A percentile compares a stretch with the other conserved stretches of the same genome.
Conservation (phyloP, 108 stramenopile genomes). For the Skeletonema tropicum region DNA sequence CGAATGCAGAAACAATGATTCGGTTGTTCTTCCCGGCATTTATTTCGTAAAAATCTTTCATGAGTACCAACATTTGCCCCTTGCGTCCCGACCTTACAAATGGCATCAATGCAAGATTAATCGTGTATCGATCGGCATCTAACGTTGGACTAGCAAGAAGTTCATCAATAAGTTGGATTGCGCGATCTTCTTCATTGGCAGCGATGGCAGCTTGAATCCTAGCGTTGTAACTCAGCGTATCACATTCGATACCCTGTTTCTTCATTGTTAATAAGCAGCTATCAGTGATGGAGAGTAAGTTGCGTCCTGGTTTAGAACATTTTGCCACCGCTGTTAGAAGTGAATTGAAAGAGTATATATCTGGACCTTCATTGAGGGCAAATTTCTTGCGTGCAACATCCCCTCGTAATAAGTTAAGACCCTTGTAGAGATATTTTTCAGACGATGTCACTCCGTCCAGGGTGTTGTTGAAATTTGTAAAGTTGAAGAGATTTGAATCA, state of each 20-base stretch:
- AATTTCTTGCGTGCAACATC: constrained; percentile 28
- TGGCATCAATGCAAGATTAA: constrained; percentile 66
- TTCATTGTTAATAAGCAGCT: constrained; percentile 49
- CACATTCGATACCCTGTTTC: constrained; percentile 40
- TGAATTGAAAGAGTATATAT: constrained; percentile 62
- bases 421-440: constrained; percentile 43
- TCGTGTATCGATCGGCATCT: constrained; percentile 67
- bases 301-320: constrained; percentile 40
- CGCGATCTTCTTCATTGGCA: constrained; percentile 30
- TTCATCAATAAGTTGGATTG: constrained; percentile 49
- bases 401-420: constrained; percentile 38
- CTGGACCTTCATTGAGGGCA: constrained; percentile 38
- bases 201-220: constrained; percentile 43
- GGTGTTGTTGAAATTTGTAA: constrained; percentile 21
- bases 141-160: constrained; percentile 34
- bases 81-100: constrained; percentile 48
- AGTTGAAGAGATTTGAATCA: constrained; percentile 9
- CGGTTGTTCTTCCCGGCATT: constrained; percentile 14
- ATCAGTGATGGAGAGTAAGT: constrained; percentile 28
- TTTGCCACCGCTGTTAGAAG: constrained; percentile 63
- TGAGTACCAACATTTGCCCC: constrained; percentile 39
- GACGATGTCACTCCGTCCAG: constrained; percentile 10
- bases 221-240: constrained; percentile 74
- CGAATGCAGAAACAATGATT: constrained; percentile 56
- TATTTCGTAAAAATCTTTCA: constrained; percentile 48